Base-by-base conservation (phyloP, 2,329 filamentous ascomycete species). In the Fusarium mangiferae region DNA sequence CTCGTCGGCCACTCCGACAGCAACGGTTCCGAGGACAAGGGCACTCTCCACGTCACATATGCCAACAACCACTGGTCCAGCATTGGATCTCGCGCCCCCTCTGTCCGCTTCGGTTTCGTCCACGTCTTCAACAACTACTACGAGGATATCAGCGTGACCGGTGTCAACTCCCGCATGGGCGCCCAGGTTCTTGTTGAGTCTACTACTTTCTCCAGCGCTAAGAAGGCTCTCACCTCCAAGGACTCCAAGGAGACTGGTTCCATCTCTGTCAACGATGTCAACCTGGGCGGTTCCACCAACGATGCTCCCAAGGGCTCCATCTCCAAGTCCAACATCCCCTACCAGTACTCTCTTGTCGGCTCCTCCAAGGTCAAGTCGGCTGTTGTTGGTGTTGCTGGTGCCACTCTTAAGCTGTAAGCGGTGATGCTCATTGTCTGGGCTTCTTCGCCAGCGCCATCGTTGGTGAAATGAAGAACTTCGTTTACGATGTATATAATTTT, bases 21-120 rank as follows among this genome's bases (percentile, higher is more conserved):
- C 81, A 91, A 91, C 82, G 82, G 77, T 24, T 81, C 75, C 48
- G 87, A 90, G 78, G 91, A 93, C 82, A 88, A 79, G 13, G 90
- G 90, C 73, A 85, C 90, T 78, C 85, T 93, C 51, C 87, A 84
- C 78, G 84, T 93, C 62, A 93, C 91, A 63, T 91, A 91, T 80
- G 86, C 87, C 82, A 89, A 92, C 85, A 93, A 93, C 87, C 85
- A 89, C 84, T 92, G 86, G 86, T 78, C 79, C 74, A 91, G 92
- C 84, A 81, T 92, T 79, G 90, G 91, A 85, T 90, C 88, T 13
- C 90, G 91, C 62, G 84, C 83, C 1, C 91, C 91, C 9, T 89
- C 87, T 7, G 79, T 92, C 80, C 90, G 91, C 74, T 93, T 93
- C 83, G 91, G 91, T 35, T 92, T 89, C 46, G 90, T 75, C 66